Evolutionary conservation across 768 basidiomycete species (phyloP), one percentile per base, ranked within the genome.

Genomic region (Calvatia gigantea): DNA sequence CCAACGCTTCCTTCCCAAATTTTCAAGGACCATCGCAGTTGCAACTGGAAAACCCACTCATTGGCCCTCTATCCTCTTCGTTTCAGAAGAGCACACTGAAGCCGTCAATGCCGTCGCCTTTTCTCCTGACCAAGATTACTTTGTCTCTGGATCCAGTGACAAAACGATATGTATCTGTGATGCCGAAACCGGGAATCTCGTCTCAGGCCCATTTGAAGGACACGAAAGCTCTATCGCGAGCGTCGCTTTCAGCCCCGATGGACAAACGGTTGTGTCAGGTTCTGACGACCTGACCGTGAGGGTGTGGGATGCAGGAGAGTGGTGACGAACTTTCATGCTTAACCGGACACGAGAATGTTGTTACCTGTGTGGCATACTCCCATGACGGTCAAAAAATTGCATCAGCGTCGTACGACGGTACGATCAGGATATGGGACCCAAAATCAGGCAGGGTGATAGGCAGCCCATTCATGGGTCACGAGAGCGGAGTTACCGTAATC

Each of bases 121-220:
- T 58, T 70, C 70, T 12, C 70, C 65, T 2, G 65, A 69, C 47
- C 68, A 62, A 8, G 57, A 17, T 9, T n/a, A 35, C 14, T 44
- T 70, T 39, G 62, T 61, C 4, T 69, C 71, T 5, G 70, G 66
- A 3, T 65, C 64, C 17, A 33, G 42, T 2, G 70, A 70, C 54
- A 51, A 58, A 6, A 67, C 64, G n/a, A 56, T 71, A 11, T 59
- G 65, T 11, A 33, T 53, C 29, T 67, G 47, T 39, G 65, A 67
- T 28, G 31, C 51, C 7, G 33, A 55, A 21, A 61, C 52, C 4
- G 57, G 59, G 11, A 33, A 42, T 19, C 41, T 53, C 23, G 27
- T 60, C 25, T 52, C 46, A 23, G 51, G 57, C 27, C 59, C 56
- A 52, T 57, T 68, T 62, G 53, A 51, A 15, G 57, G 66, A 1